Percentiles rank a stretch among this genome's conserved stretches.
Evolutionary conservation across 768 basidiomycete species (phyloP).

Genomic region (Inosperma sp.): DNA sequence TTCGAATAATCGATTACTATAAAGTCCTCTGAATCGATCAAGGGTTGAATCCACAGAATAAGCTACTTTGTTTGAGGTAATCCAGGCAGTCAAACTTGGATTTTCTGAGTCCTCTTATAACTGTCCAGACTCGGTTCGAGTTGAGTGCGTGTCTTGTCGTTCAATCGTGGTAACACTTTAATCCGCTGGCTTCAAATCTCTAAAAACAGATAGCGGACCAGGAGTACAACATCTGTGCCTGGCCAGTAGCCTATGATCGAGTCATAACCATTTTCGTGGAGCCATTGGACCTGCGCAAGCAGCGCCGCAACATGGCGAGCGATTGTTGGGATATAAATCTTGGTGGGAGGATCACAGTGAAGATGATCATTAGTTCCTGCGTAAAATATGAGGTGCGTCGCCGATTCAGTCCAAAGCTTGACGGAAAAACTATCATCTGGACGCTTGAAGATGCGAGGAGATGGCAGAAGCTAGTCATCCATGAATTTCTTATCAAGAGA

Average conservation of each 20-base stretch:
- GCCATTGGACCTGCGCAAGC: conserved; percentile 5
- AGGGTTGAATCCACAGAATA: too few species aligned
- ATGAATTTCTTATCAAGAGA: neutral
- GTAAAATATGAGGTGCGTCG: conserved; percentile 3
- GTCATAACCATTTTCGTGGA: neutral
- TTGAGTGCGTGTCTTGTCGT: neutral
- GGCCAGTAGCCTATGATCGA: neutral
- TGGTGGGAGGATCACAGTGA: conserved; percentile 1
- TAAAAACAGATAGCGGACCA: conserved; percentile 2
- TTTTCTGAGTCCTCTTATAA: neutral
- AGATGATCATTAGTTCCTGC: neutral
- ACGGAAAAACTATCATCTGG: conserved; percentile 2
- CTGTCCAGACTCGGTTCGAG: conserved; percentile 1
- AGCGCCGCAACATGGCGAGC: conserved; percentile 1
- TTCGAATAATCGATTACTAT: too few species aligned
- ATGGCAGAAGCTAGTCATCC: neutral
- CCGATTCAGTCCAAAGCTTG: conserved; percentile 8
- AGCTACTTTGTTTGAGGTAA: too few species aligned
- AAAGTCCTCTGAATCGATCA: too few species aligned
- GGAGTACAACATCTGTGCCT: neutral
- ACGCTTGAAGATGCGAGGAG: conserved; percentile 2
- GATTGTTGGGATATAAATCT: conserved; percentile 4
- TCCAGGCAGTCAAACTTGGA: too few species aligned
- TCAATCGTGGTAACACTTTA: conserved; percentile 1
- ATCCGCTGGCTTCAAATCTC: conserved; percentile 1